Conservation (phyloP, 129 eudicot genomes). For the Saposhnikovia divaricata region DNA sequence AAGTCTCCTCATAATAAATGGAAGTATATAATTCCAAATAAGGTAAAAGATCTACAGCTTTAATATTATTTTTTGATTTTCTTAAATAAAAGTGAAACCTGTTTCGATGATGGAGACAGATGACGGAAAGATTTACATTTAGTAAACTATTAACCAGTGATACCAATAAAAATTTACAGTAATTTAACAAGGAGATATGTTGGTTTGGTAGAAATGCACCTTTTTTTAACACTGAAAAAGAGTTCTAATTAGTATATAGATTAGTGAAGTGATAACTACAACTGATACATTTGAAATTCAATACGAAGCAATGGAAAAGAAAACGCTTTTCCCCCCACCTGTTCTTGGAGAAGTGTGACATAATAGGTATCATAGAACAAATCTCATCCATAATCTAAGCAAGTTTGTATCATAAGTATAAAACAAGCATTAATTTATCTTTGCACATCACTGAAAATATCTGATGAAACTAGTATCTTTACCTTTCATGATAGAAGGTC, state of each 20-base stretch:
- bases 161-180: background rate
- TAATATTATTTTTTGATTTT: background rate
- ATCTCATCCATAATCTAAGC: background rate
- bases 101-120: background rate
- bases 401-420: background rate
- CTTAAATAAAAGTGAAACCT: background rate
- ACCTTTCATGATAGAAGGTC: slow-evolving; percentile 88
- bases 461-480: background rate
- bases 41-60: background rate
- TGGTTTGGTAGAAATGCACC: background rate
- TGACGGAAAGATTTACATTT: background rate
- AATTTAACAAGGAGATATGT: background rate
- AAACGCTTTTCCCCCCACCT: background rate
- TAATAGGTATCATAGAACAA: background rate
- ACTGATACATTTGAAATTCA: background rate
- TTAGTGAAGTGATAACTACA: background rate
- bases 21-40: background rate
- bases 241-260: background rate
- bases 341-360: background rate
- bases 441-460: background rate
- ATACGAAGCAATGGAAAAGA: background rate
- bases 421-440: background rate
- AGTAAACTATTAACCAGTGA: background rate
- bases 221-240: too few relatives aligned
- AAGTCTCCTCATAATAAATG: background rate